Evolutionary conservation across 768 basidiomycete species (phyloP), one percentile per base, ranked within the genome.

Genomic region (Erythrobasidium yunnanense): DNA sequence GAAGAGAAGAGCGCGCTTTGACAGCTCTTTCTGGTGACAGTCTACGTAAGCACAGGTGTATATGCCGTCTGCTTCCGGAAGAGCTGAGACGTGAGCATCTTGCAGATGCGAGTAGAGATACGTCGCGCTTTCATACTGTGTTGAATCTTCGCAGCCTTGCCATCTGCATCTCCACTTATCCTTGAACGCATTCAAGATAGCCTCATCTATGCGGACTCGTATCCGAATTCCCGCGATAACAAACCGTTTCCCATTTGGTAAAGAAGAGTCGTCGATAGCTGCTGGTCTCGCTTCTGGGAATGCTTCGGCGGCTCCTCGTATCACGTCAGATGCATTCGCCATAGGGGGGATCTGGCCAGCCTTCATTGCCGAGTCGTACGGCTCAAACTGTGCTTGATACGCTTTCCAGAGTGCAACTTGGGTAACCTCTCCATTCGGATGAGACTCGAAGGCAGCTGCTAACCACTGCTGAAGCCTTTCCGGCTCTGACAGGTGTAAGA

Each of bases 341-440:
- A 89, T 74, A 0, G 49, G 55, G 50, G 3, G 18, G 1, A 32
- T 33, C 2, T 18, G 34, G 8, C 25, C 49, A 57, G 55, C 6
- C 11, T 72, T 69, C 0, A 55, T 51, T 4, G 69, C 70, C 1
- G 83, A 81, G 66, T 80, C 75, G 72, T 79, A 80, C 0, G 84
- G 83, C 1, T 81, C 77, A 71, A 96, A 95, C 0, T 83, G 83
- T 66, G 87, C 86, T 68, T 87, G 85, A 77, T 99, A 99, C 13
- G 91, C 81, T 65, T 83, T 89, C 92, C 93, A 99, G 73, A 99
- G 89, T 62, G 88, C 85, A 33, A 93, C 90, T 76, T 97, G 95
- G 0, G 89, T 90, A 50, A 96, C 78, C 72, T 91, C 87, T 2
- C 86, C 83, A 2, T 86, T 84, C 1, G 84, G 76, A 67, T 85